A percentile compares a stretch with the other conserved stretches of the same genome.
These are phyloP conservation scores for Hemisphaericaspora lyxosophila DNA, from an alignment of 1,139 yeast species.

Conservation along the genomic window DNA sequence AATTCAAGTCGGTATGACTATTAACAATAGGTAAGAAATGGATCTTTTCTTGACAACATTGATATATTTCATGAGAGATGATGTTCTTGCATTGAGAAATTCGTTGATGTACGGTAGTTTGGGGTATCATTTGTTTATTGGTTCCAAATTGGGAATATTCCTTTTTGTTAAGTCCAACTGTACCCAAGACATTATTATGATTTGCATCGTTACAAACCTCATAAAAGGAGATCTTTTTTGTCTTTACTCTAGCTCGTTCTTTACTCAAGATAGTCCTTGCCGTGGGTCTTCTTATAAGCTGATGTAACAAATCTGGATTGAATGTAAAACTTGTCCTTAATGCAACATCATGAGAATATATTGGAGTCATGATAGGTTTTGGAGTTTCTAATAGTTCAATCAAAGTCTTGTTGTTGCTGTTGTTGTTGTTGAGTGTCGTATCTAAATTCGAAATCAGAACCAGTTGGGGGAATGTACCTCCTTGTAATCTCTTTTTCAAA, in stretches of 20 bases:
- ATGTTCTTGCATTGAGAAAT: slow-evolving; percentile 20
- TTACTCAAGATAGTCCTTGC: slow-evolving; percentile 37
- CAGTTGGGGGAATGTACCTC: slow-evolving; percentile 7
- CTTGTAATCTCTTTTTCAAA: slow-evolving; percentile 18
- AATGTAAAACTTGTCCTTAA: slow-evolving; percentile 9
- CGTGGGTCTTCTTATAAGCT: slow-evolving; percentile 23
- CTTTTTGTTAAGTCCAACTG: slow-evolving; percentile 23
- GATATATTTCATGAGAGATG: slow-evolving; percentile 25
- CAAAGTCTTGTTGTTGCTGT: slow-evolving; percentile 9
- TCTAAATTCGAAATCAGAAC: too few relatives aligned
- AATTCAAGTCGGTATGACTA: slow-evolving; percentile 53
- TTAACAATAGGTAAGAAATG: slow-evolving; percentile 65
- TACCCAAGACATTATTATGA: slow-evolving; percentile 43
- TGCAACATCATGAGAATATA: slow-evolving; percentile 14
- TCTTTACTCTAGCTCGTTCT: slow-evolving; percentile 40
- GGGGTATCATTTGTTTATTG: slow-evolving; percentile 20
- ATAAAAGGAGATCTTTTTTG: slow-evolving; percentile 43
- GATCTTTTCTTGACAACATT: slow-evolving; percentile 49
- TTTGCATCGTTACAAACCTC: slow-evolving; percentile 50
- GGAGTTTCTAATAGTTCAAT: slow-evolving; percentile 20
- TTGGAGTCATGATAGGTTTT: slow-evolving; percentile 14
- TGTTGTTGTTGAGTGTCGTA: background rate
- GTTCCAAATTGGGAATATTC: slow-evolving; percentile 16
- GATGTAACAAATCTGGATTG: slow-evolving; percentile 14
- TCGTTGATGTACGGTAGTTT: slow-evolving; percentile 20